Evolutionary conservation across 2,329 filamentous ascomycete species (phyloP).

Genomic region (Colletotrichum sp.): DNA sequence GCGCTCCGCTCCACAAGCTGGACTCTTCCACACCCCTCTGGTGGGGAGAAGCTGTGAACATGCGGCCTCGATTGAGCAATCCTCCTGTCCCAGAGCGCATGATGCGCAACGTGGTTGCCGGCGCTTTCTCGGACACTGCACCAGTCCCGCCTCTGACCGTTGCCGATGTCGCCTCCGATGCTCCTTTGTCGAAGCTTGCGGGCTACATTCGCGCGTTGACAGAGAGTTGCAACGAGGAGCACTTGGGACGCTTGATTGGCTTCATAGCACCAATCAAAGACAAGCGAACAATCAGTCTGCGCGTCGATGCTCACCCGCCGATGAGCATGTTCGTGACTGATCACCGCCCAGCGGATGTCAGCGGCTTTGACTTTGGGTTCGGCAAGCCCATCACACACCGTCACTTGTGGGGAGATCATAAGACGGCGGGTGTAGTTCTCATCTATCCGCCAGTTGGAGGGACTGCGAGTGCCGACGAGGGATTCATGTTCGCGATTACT

Average conservation of each 20-base stretch:
- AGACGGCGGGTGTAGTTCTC: neutral
- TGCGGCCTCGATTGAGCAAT: neutral
- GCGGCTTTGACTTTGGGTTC: neutral
- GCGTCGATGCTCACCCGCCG: neutral
- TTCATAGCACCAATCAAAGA: neutral
- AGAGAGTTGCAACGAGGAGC: neutral
- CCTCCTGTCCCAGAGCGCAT: neutral
- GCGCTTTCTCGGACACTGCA: neutral
- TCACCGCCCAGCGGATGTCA: neutral
- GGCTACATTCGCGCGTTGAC: neutral
- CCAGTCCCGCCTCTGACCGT: neutral
- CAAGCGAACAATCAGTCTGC: neutral
- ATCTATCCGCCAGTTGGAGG: neutral
- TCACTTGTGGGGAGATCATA: neutral
- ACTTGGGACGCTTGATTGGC: neutral
- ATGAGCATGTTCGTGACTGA: neutral
- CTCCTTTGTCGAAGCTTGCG: neutral
- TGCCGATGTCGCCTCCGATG: neutral
- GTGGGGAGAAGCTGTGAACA: neutral
- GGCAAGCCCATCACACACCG: neutral
- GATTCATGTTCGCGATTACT: neutral
- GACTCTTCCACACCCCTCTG: neutral
- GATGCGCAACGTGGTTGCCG: neutral
- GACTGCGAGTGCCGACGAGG: neutral
- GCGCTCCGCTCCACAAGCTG: conserved; percentile 30